Conservation (phyloP, 768 basidiomycete genomes). For the Chiua virens region DNA sequence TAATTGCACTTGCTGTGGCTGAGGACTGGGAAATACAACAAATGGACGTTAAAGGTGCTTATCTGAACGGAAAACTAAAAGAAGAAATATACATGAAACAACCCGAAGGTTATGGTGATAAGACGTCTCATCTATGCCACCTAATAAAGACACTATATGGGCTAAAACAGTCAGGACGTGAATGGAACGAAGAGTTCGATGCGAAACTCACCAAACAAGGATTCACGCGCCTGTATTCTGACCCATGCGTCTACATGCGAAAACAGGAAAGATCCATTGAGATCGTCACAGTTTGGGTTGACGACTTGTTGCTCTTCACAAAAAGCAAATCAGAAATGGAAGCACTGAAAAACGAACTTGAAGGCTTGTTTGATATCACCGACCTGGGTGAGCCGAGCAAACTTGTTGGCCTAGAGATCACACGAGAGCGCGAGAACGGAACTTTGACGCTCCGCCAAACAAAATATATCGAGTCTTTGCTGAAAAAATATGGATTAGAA, state of each 20-base stretch:
- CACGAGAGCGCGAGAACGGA: background rate
- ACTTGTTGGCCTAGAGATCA: slow-evolving; percentile 17
- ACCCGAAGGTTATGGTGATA: slow-evolving; percentile 24
- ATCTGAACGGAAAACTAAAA: too few relatives aligned
- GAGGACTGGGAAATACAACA: slow-evolving; percentile 28
- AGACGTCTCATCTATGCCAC: slow-evolving; percentile 11
- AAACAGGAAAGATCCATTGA: background rate
- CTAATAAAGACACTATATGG: slow-evolving; percentile 29
- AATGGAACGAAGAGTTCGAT: slow-evolving; percentile 32
- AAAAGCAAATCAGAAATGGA: background rate
- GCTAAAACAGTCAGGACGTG: slow-evolving; percentile 27
- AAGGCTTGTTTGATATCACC: slow-evolving; percentile 1
- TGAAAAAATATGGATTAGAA: background rate
- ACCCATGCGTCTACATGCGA: slow-evolving; percentile 2
- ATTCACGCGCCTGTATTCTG: background rate
- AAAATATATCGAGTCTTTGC: slow-evolving; percentile 1
- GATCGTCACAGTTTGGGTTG: slow-evolving; percentile 25
- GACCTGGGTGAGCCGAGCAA: slow-evolving; percentile 19
- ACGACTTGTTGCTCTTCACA: slow-evolving; percentile 3
- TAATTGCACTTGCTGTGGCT: slow-evolving; percentile 19
- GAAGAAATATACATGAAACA: slow-evolving; percentile 37
- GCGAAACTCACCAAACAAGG: background rate
- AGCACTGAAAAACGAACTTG: background rate
- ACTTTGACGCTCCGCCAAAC: background rate
- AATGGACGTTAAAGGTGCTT: too few relatives aligned